Evolutionary conservation across 2,329 filamentous ascomycete species (phyloP), one percentile per base, ranked within the genome.

Genomic region (Clonostachys chloroleuca): DNA sequence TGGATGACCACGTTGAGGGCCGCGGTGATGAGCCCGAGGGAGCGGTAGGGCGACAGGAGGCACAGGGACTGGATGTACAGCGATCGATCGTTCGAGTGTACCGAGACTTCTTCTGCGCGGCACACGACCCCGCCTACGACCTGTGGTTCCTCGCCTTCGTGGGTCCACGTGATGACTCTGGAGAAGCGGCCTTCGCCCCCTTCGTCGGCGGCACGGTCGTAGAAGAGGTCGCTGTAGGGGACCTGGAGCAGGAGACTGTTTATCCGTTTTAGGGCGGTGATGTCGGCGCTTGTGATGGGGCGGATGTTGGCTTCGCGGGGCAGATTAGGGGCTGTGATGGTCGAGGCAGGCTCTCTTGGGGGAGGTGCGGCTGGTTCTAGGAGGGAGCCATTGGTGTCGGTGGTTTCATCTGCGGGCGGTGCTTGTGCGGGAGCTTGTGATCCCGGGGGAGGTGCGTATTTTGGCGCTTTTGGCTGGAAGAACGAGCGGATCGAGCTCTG

Each of bases 21-120:
- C 20, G 77, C 74, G n/a, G 72, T 68, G 12, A 78, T 78, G 12
- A 86, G 70, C 0, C 83, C 83, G 36, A 83, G 69, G 4, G 69
- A 66, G 20, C 83, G 75, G 62, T 84, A 86, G 0, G 83, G 83
- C 8, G 81, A 78, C 12, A 86, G 74, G 3, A 86, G 70, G 39
- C 76, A 76, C 2, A 87, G 72, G 5, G 80, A 83, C 58, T 84
- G 83, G 54, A 87, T 79, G 64, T 87, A 87, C 7, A 87, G 67
- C 50, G 45, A 48, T 37, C 36, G 37, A 17, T n/a, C 48, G 45
- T 34, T 47, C 41, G 16, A 49, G n/a, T 50, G 40, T n/a, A 51
- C 45, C 52, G 59, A 35, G 43, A 47, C 47, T 17, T 57, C 70
- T 54, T 86, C 81, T 43, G 83, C 63, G n/a, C 80, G 78, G 59